Evolutionary conservation across 129 eudicot species (phyloP), one percentile per base, ranked within the genome.

Genomic region (Chrysanthemum seticuspe): DNA sequence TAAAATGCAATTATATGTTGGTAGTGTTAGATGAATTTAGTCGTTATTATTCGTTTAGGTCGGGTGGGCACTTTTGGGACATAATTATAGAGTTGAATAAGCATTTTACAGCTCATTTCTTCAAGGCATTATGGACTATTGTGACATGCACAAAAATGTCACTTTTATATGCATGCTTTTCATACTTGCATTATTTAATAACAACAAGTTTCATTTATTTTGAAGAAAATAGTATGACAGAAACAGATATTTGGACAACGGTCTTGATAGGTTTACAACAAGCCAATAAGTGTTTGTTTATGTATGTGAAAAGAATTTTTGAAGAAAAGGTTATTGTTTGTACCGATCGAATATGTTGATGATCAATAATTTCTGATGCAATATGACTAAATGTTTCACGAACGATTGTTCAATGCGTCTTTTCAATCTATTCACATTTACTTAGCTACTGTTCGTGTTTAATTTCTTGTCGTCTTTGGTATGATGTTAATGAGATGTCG

Each of bases 81-180:
- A 6, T 10, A 58, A 77, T 77, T 63, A 77, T 77, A 53, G 76
- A 70, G 72, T 76, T 76, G 50, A 76, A 76, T 77, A 13, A 66
- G 74, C 59, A 77, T 77, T 51, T 77, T 70, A 77, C 81, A 77
- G 76, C 81, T 77, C 81, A 77, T 77, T 66, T 66, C 73, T 34
- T 6, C 57, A 19, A 15, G 71, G 68, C 52, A 77, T 70, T 60
- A 77, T 77, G 76, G 70, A 76, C 74, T 36, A 62, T 34, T 70
- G 58, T 52, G 31, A 62, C 75, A 62, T 77, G 76, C 65, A 71
- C 45, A 70, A 67, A 67, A 67, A 76, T 77, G 81, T 23, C 9
- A 60, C 13, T 54, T 76, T 76, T 69, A 7, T 21, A 70, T 62
- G 18, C 71, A 62, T 70, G 23, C 55, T 68, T 70, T 53, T 62